phyloP scores from a whole-genome alignment of 345 rosid genomes.

The Camelina hispida region DNA sequence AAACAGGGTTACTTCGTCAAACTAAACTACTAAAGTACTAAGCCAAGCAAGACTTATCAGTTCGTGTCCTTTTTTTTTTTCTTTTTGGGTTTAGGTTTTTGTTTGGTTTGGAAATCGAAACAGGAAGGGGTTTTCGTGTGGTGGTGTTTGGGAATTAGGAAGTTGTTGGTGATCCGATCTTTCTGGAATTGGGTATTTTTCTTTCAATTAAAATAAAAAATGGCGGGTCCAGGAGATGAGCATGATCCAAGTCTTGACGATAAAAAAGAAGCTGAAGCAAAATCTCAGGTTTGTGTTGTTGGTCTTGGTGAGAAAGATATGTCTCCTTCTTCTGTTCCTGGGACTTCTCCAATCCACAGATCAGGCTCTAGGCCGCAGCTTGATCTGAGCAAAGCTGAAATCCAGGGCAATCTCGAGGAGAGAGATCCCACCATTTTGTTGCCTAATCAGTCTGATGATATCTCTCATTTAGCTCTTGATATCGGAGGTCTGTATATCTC shows the following conservation, averaged over 20 bases:
- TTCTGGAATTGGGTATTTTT: constrained; percentile 20
- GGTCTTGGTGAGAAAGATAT: constrained; percentile 62
- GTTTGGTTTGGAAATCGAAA: constrained; percentile 13
- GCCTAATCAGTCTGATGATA: constrained; percentile 99
- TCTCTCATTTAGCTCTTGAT: constrained; percentile 94
- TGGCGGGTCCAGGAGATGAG: constrained; percentile 42
- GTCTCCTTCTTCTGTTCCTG: constrained; percentile 54
- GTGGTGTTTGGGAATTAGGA: constrained; percentile 29
- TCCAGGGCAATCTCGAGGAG: constrained; percentile 91
- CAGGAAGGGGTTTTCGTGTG: constrained; percentile 19
- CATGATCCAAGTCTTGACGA: constrained; percentile 53
- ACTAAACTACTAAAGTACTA: neutral
- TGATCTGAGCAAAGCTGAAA: constrained; percentile 97
- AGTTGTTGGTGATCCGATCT: constrained; percentile 46
- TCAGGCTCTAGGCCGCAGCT: constrained; percentile 95
- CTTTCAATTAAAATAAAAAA: neutral
- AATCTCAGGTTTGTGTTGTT: constrained; percentile 29
- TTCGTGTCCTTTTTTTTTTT: neutral
- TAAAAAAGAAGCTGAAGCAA: constrained; percentile 42
- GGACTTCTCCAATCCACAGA: constrained; percentile 69
- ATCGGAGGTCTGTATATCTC: constrained; percentile 69
- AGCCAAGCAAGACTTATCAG: constrained; percentile 10
- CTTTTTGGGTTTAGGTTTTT: neutral
- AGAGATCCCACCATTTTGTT: constrained; percentile 89
- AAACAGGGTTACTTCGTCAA: constrained; percentile 5